Conservation (phyloP, 257 asterid genomes). For the Orobanche coerulescens region DNA sequence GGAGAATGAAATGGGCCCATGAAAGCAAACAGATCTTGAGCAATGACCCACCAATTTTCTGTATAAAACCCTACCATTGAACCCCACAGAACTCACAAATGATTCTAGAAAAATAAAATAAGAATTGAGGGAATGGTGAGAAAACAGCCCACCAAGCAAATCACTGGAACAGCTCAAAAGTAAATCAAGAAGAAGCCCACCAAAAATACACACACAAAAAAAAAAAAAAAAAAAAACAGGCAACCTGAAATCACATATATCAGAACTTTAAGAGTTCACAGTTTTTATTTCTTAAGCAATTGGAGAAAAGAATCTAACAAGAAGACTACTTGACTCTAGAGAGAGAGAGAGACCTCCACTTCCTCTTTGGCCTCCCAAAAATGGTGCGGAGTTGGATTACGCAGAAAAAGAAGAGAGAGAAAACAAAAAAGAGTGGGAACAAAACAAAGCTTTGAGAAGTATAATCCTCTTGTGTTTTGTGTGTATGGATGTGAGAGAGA, state of each 20-base stretch:
- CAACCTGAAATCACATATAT: conserved; percentile 47
- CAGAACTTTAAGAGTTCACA: conserved; percentile 35
- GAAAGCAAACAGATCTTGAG: conserved; percentile 58
- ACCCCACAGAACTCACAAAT: conserved; percentile 47
- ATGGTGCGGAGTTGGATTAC: conserved; percentile 29
- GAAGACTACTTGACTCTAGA: conserved; percentile 22
- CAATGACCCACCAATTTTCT: conserved; percentile 56
- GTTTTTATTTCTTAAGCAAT: conserved; percentile 21
- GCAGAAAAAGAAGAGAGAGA: conserved; percentile 18
- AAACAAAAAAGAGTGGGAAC: neutral
- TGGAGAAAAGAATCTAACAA: conserved; percentile 19
- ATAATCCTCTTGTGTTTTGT: too few species aligned
- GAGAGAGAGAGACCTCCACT: conserved; percentile 18
- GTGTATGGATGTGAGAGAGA: neutral
- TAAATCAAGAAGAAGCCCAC: conserved; percentile 24
- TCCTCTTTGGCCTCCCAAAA: conserved; percentile 17
- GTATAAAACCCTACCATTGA: conserved; percentile 43
- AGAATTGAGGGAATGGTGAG: conserved; percentile 17
- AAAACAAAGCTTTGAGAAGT: conserved; percentile 22
- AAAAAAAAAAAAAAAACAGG: neutral
- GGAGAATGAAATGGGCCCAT: conserved; percentile 39
- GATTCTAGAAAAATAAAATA: conserved; percentile 11
- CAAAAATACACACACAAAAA: conserved; percentile 16
- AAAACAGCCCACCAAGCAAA: conserved; percentile 40
- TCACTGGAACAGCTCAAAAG: conserved; percentile 43